Conservation (phyloP, 2,329 filamentous ascomycete species). For the Penicillium nordicum region DNA sequence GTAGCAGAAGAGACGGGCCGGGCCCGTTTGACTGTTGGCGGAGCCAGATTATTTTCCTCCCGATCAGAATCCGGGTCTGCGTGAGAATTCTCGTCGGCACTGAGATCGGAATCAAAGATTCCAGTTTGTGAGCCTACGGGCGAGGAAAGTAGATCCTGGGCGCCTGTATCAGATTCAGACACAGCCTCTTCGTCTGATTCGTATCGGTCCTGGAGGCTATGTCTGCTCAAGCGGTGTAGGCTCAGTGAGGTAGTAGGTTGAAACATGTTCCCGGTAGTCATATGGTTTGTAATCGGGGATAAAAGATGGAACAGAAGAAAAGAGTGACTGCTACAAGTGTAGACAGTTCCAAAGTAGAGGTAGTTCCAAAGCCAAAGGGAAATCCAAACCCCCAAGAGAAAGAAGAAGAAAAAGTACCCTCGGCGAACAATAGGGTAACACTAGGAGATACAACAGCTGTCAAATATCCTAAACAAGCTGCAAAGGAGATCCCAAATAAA, state of each 20-base stretch:
- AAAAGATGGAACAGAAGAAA: not conserved
- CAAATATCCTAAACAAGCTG: constrained; percentile 4
- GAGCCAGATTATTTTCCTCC: constrained; percentile 22
- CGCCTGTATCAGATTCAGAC: constrained; percentile 36
- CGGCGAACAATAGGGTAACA: not conserved
- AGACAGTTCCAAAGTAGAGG: constrained; percentile 2
- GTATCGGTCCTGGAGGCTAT: constrained; percentile 33
- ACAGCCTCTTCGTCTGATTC: constrained; percentile 41
- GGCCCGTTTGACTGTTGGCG: constrained; percentile 22
- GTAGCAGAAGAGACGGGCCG: constrained; percentile 37
- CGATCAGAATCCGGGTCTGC: constrained; percentile 16
- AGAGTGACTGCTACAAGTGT: constrained; percentile 1
- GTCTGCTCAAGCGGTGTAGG: constrained; percentile 32
- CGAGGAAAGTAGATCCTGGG: constrained; percentile 33
- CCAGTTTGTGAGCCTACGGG: constrained; percentile 24
- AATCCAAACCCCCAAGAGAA: not conserved
- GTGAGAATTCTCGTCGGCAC: constrained; percentile 29
- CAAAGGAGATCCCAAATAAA: constrained; percentile 2
- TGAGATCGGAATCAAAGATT: constrained; percentile 31
- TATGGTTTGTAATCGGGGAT: not conserved
- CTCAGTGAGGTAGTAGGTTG: constrained; percentile 25
- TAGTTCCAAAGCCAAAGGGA: not conserved
- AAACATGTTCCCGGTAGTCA: constrained; percentile 26
- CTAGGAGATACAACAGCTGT: not conserved
- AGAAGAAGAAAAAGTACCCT: not conserved